phyloP scores from a whole-genome alignment of 768 basidiomycete genomes.

The Russula sp. region DNA sequence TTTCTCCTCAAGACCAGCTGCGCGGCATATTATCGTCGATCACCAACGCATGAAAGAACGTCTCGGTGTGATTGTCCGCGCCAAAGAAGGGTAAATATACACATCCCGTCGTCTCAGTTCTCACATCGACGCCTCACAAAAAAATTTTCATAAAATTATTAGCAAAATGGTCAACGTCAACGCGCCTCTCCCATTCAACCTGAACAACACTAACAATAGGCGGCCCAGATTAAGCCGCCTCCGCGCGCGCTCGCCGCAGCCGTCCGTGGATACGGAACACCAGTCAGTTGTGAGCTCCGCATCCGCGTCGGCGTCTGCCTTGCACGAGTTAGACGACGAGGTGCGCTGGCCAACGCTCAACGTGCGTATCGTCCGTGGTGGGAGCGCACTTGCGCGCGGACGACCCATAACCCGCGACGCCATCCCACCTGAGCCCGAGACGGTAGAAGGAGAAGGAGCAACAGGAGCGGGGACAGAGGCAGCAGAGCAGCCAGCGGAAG shows the following conservation, averaged over 20 bases:
- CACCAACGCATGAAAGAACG: slow-evolving; percentile 47
- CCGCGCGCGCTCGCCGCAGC: slow-evolving; percentile 26
- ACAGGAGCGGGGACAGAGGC: neutral
- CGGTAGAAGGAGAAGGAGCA: neutral
- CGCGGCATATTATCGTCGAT: slow-evolving; percentile 33
- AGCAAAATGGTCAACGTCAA: slow-evolving; percentile 72
- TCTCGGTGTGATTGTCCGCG: slow-evolving; percentile 49
- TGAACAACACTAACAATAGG: slow-evolving; percentile 38
- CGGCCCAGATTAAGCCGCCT: neutral
- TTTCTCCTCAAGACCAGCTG: neutral
- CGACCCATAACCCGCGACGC: slow-evolving; percentile 17
- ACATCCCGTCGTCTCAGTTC: neutral
- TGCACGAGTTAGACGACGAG: slow-evolving; percentile 29
- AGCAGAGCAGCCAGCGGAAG: neutral
- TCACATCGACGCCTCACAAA: neutral
- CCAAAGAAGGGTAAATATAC: slow-evolving; percentile 50
- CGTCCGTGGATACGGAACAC: slow-evolving; percentile 30
- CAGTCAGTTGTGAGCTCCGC: slow-evolving; percentile 29
- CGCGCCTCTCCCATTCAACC: slow-evolving; percentile 54
- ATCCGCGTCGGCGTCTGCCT: slow-evolving; percentile 30
- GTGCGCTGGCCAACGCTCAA: slow-evolving; percentile 29
- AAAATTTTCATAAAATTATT: neutral
- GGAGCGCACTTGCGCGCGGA: slow-evolving; percentile 23
- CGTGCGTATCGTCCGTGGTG: slow-evolving; percentile 29
- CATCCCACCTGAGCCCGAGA: neutral